These are phyloP conservation scores for Lycium ferocissimum DNA, from an alignment of 257 asterid species.

Conservation along the genomic window DNA sequence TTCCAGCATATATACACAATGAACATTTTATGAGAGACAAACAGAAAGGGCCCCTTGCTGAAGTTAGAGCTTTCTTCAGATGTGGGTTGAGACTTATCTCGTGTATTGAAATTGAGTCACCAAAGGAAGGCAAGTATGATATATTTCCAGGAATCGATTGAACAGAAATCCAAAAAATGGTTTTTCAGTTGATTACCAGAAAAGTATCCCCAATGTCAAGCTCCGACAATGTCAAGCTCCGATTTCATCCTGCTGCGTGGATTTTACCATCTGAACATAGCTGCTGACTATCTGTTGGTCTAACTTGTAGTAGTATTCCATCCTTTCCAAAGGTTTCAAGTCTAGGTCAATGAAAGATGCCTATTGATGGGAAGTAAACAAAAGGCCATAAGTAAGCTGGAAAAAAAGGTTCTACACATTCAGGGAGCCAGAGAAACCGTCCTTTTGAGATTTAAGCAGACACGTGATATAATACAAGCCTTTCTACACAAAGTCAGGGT, in stretches of 20 bases:
- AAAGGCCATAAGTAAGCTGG: conserved; percentile 22
- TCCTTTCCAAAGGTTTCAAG: conserved; percentile 83
- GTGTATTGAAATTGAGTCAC: background rate
- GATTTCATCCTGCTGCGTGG: conserved; percentile 28
- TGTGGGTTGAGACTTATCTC: background rate
- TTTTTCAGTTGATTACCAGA: conserved; percentile 6
- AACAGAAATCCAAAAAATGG: background rate
- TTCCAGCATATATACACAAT: background rate
- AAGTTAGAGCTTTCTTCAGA: background rate
- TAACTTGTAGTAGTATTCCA: conserved; percentile 80
- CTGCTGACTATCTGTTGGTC: conserved; percentile 78
- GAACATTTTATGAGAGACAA: background rate
- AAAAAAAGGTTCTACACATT: background rate
- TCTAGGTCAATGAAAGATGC: conserved; percentile 92
- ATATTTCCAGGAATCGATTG: background rate
- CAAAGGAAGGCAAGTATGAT: background rate
- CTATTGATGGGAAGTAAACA: conserved; percentile 40
- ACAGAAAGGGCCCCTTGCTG: background rate
- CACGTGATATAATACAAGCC: too few relatives aligned
- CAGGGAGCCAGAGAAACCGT: background rate
- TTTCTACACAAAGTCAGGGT: too few relatives aligned
- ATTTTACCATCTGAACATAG: conserved; percentile 58
- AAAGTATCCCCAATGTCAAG: background rate
- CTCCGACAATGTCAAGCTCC: background rate
- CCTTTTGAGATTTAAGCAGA: background rate